These are phyloP conservation scores for Aspergillus versicolor DNA, from an alignment of 2,329 filamentous ascomycete genomes.

Conservation along the genomic window DNA sequence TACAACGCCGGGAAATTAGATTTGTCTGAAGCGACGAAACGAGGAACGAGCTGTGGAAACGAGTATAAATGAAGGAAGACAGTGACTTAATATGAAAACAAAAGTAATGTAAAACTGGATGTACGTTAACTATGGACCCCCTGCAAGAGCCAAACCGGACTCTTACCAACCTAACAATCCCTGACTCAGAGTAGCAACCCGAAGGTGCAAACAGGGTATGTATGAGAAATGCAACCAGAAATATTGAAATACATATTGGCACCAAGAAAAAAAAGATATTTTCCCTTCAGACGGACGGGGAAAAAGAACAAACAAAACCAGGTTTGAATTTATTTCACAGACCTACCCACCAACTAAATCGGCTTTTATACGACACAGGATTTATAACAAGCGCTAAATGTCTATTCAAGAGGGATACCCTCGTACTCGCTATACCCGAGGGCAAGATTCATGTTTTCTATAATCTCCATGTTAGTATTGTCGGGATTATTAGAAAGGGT, in stretches of 20 bases:
- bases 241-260: conserved; percentile 3
- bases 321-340: conserved; percentile 16
- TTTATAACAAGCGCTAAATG: conserved; percentile 11
- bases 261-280: conserved; percentile 1
- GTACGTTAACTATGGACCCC: conserved; percentile 22
- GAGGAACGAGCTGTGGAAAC: not conserved
- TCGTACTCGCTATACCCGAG: conserved; percentile 86
- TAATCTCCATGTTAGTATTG: conserved; percentile 2
- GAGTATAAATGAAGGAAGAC: not conserved
- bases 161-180: conserved; percentile 19
- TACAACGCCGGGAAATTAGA: not conserved
- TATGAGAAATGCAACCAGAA: conserved; percentile 20
- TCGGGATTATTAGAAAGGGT: not conserved
- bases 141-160: conserved; percentile 16
- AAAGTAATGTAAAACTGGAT: not conserved
- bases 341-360: conserved; percentile 19
- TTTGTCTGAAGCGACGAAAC: not conserved
- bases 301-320: conserved; percentile 3
- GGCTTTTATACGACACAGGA: conserved; percentile 16
- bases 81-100: not conserved
- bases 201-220: conserved; percentile 31
- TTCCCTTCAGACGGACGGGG: conserved; percentile 13
- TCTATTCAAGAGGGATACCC: conserved; percentile 67
- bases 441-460: conserved; percentile 93
- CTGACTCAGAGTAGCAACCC: conserved; percentile 28